A percentile compares a stretch with the other conserved stretches of the same genome.
Conservation (phyloP, 306 rosid species). For the Glycyrrhiza uralensis region DNA sequence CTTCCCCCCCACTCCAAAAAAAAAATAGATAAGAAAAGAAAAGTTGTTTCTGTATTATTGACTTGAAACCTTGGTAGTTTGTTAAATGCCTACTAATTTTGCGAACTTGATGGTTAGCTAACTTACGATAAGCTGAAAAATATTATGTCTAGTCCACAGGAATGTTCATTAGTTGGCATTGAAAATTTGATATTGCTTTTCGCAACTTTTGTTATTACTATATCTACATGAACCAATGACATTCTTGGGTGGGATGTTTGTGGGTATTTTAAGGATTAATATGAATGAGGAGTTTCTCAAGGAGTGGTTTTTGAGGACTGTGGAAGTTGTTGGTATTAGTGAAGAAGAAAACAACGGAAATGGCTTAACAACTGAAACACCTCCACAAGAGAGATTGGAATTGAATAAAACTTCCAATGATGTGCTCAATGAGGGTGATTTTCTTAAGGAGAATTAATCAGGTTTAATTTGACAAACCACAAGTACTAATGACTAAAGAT, state of each 20-base stretch:
- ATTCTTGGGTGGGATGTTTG: constrained; percentile 84
- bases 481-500: too few relatives aligned
- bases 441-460: too few relatives aligned
- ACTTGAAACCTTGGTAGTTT: constrained; percentile 7
- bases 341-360: constrained; percentile 53
- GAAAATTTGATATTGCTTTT: background rate
- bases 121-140: background rate
- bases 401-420: constrained; percentile 51
- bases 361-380: constrained; percentile 45
- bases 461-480: too few relatives aligned
- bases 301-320: constrained; percentile 88
- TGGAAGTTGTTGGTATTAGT: constrained; percentile 64
- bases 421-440: too few relatives aligned
- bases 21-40: background rate
- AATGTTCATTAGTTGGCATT: background rate
- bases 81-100: background rate
- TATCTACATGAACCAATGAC: constrained; percentile 82
- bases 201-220: background rate
- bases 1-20: too few relatives aligned
- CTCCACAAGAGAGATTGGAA: constrained; percentile 77
- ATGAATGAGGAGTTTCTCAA: constrained; percentile 86
- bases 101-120: background rate
- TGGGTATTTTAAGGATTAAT: constrained; percentile 78
- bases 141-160: background rate
- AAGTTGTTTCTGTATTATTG: background rate